Conservation (phyloP, 2,329 filamentous ascomycete genomes). For the Venturia effusa region DNA sequence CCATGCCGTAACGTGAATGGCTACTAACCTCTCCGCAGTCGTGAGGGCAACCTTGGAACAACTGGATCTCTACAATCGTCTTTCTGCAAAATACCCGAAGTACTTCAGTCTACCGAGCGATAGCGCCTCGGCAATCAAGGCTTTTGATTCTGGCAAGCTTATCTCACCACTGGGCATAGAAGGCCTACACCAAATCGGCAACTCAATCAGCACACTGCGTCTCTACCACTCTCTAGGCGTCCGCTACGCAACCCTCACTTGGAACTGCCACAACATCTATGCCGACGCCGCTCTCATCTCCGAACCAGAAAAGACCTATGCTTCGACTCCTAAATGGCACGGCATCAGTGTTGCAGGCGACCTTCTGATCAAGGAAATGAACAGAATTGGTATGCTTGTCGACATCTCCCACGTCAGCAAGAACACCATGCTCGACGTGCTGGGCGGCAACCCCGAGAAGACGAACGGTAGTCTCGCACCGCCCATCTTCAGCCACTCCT, state of each 20-base stretch:
- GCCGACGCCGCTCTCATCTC: conserved; percentile 69
- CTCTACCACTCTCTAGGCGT: conserved; percentile 69
- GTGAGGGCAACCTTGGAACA: conserved; percentile 53
- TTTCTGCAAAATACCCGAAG: conserved; percentile 52
- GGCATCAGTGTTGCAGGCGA: conserved; percentile 62
- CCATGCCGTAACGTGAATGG: background rate
- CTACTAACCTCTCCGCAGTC: background rate
- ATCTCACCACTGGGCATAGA: conserved; percentile 75
- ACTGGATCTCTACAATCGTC: conserved; percentile 59
- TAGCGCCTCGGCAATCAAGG: conserved; percentile 49
- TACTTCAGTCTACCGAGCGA: conserved; percentile 56
- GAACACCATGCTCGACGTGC: conserved; percentile 77
- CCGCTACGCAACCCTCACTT: conserved; percentile 78
- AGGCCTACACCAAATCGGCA: conserved; percentile 88
- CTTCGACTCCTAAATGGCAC: conserved; percentile 48
- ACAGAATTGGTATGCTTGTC: conserved; percentile 86
- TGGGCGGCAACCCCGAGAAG: conserved; percentile 36
- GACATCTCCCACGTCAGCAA: conserved; percentile 70
- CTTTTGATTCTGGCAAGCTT: conserved; percentile 39
- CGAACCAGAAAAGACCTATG: conserved; percentile 28
- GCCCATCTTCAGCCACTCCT: conserved; percentile 83
- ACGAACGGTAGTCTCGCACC: conserved; percentile 70
- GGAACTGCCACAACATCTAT: conserved; percentile 87
- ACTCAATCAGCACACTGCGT: conserved; percentile 65
- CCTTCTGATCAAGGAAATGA: conserved; percentile 74